These are phyloP conservation scores for Epicoccum sorghinum DNA, from an alignment of 2,329 filamentous ascomycete genomes.

Conservation along the genomic window DNA sequence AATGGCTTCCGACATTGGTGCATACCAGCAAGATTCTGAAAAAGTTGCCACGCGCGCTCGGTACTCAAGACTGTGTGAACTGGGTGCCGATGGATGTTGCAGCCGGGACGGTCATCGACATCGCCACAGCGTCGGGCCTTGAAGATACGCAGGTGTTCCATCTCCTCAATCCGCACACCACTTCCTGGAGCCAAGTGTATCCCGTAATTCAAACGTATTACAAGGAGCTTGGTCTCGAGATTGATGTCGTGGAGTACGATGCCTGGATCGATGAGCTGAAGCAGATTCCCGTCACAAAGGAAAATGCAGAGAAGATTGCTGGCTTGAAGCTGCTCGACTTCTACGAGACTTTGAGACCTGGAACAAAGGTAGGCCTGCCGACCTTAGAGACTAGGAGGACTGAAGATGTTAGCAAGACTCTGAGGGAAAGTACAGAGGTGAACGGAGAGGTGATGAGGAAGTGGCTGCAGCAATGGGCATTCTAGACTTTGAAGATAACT, in stretches of 20 bases:
- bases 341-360: constrained; percentile 7
- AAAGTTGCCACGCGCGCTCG: constrained; percentile 22
- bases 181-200: constrained; percentile 7
- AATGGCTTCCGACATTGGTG: constrained; percentile 38
- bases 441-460: constrained; percentile 5
- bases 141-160: constrained; percentile 6
- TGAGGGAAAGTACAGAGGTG: background rate
- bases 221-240: background rate
- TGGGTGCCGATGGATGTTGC: constrained; percentile 33
- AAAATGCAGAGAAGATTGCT: constrained; percentile 15
- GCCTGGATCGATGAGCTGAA: constrained; percentile 14
- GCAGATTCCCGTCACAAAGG: constrained; percentile 10
- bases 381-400: constrained; percentile 2
- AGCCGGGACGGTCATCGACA: constrained; percentile 8
- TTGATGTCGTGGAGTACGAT: constrained; percentile 11
- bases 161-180: constrained; percentile 8
- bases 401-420: background rate
- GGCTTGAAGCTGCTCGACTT: constrained; percentile 18
- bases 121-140: background rate
- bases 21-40: constrained; percentile 27
- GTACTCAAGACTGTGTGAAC: constrained; percentile 27
- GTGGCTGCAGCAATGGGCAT: constrained; percentile 8
- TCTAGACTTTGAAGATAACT: background rate
- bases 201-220: constrained; percentile 9
- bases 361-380: constrained; percentile 8